Conservation (phyloP, 1,139 yeast genomes). For the Arxiozyma slooffiae region DNA sequence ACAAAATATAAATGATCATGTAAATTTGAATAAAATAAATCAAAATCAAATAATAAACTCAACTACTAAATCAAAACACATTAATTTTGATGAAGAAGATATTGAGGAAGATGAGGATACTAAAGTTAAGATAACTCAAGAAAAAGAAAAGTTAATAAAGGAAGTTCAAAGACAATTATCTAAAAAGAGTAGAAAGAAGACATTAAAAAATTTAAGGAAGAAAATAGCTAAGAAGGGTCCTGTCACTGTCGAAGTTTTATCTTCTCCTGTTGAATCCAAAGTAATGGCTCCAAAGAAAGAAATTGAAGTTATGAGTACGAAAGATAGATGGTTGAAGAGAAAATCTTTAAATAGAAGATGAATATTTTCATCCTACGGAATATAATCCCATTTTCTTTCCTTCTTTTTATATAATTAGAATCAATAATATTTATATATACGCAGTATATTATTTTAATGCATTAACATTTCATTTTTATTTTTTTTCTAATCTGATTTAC, state of each 20-base stretch:
- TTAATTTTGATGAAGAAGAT: constrained; percentile 27
- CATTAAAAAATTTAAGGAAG: constrained; percentile 35
- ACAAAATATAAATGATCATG: constrained; percentile 15
- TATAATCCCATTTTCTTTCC: background rate
- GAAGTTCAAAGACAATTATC: constrained; percentile 25
- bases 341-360: constrained; percentile 35
- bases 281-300: constrained; percentile 39
- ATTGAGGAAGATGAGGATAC: constrained; percentile 4
- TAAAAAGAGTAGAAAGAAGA: constrained; percentile 37
- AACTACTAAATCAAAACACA: constrained; percentile 12
- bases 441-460: background rate
- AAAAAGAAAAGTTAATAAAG: constrained; percentile 2
- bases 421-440: background rate
- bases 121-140: background rate
- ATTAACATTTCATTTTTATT: background rate
- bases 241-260: constrained; percentile 36
- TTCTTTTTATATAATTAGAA: background rate
- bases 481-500: background rate
- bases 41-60: background rate
- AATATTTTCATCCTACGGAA: background rate
- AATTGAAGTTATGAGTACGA: constrained; percentile 35
- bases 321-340: constrained; percentile 54
- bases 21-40: too few relatives aligned
- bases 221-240: constrained; percentile 44
- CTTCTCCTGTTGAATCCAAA: constrained; percentile 9